Evolutionary conservation across 768 basidiomycete species (phyloP).

Genomic region (Tulasnella sp.): DNA sequence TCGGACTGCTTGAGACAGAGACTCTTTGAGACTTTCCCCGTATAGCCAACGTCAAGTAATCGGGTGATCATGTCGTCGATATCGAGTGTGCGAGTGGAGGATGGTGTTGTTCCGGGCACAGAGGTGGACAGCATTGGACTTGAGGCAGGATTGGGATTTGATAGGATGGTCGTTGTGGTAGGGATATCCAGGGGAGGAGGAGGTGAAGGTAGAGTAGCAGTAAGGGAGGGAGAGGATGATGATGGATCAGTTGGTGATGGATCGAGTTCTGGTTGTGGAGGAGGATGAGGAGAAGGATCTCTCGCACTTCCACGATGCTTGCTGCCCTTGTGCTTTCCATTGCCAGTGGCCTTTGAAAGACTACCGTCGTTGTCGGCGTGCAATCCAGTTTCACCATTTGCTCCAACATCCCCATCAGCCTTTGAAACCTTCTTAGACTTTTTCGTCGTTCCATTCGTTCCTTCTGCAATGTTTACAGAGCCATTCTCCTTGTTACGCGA

Average conservation of each 20-base stretch:
- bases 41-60: conserved; percentile 91
- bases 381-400: neutral
- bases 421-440: neutral
- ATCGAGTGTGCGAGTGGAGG: conserved; percentile 54
- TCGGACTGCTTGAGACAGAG: conserved; percentile 92
- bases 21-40: conserved; percentile 94
- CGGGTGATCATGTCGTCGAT: conserved; percentile 98
- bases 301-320: neutral
- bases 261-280: too few relatives aligned
- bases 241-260: conserved; percentile 16
- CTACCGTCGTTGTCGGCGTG: neutral
- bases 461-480: neutral
- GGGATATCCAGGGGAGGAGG: conserved; percentile 59
- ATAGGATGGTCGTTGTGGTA: conserved; percentile 71
- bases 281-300: conserved; percentile 9
- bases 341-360: conserved; percentile 8
- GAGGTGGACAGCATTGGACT: conserved; percentile 12
- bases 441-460: neutral
- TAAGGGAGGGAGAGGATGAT: conserved; percentile 13
- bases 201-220: conserved; percentile 11
- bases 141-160: conserved; percentile 43
- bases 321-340: conserved; percentile 2
- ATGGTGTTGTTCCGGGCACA: conserved; percentile 24
- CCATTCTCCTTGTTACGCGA: conserved; percentile 9
- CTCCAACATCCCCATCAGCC: neutral